phyloP scores from a whole-genome alignment of 495 filamentous ascomycete genomes.

The Halenospora varia region DNA sequence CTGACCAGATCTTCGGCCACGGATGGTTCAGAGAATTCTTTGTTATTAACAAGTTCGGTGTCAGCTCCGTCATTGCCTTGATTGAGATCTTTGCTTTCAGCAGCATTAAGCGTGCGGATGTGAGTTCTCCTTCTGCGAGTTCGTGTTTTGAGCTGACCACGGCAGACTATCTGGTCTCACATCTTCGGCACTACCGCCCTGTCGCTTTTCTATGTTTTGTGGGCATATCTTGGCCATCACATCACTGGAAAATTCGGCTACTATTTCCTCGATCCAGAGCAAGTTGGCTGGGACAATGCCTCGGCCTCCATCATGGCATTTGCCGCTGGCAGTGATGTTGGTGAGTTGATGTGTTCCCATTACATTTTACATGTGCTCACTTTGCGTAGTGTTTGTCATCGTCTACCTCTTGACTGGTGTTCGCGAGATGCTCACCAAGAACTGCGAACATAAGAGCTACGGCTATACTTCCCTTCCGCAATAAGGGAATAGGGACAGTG shows the following conservation, averaged over 20 bases:
- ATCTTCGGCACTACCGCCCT: conserved; percentile 32
- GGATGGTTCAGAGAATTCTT: conserved; percentile 29
- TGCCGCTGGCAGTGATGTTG: conserved; percentile 26
- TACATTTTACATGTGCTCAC: conserved; percentile 17
- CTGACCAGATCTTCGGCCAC: conserved; percentile 9
- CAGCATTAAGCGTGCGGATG: conserved; percentile 44
- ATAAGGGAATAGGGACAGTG: background rate
- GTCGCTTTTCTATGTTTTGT: conserved; percentile 39
- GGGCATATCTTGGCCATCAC: conserved; percentile 42
- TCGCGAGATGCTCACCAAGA: conserved; percentile 36
- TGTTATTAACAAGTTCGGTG: conserved; percentile 38
- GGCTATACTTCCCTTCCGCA: conserved; percentile 19
- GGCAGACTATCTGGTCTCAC: conserved; percentile 23
- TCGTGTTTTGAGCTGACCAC: background rate
- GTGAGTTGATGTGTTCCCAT: conserved; percentile 28
- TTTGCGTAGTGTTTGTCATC: conserved; percentile 34
- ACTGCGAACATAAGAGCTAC: conserved; percentile 5
- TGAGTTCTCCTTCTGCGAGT: conserved; percentile 21
- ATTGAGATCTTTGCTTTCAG: conserved; percentile 44
- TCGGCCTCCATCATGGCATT: conserved; percentile 35
- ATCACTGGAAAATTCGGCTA: conserved; percentile 41
- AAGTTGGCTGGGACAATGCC: conserved; percentile 29
- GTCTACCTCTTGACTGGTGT: conserved; percentile 40
- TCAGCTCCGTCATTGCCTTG: conserved; percentile 38
- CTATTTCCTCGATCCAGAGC: conserved; percentile 44